Evolutionary conservation across 495 filamentous ascomycete genomes (phyloP).

Genomic region (Trichodelitschia bisporula): DNA sequence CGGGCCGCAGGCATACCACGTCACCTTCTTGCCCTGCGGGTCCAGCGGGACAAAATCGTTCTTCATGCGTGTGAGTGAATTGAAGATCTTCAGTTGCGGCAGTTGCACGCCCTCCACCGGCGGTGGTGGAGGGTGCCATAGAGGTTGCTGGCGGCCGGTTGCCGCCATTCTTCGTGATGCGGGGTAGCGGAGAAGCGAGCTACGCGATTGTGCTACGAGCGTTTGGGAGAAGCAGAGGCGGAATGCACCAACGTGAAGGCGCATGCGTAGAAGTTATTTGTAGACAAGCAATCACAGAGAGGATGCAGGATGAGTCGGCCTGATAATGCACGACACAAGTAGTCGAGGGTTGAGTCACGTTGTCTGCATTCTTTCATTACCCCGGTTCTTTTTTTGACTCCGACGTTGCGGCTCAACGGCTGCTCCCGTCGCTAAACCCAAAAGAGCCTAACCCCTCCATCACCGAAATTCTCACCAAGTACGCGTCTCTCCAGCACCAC

Average conservation of each 20-base stretch:
- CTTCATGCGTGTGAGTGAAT: conserved; percentile 51
- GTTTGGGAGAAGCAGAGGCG: background rate
- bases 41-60: conserved; percentile 55
- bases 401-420: no score
- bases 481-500: background rate
- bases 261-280: no score
- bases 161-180: conserved; percentile 4
- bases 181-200: background rate
- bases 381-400: no score
- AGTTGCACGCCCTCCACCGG: conserved; percentile 7
- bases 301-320: no score
- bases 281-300: no score
- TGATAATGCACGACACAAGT: no score
- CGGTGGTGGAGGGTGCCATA: conserved; percentile 16
- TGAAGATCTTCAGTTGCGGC: conserved; percentile 37
- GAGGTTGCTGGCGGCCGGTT: conserved; percentile 12
- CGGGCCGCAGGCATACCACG: conserved; percentile 55
- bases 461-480: background rate
- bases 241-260: no score
- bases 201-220: background rate
- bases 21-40: conserved; percentile 36
- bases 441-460: background rate
- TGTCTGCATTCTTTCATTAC: no score
- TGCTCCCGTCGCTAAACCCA: no score
- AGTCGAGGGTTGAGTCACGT: no score